phyloP scores from a whole-genome alignment of 2,329 filamentous ascomycete genomes.

The Neurospora sp. region DNA sequence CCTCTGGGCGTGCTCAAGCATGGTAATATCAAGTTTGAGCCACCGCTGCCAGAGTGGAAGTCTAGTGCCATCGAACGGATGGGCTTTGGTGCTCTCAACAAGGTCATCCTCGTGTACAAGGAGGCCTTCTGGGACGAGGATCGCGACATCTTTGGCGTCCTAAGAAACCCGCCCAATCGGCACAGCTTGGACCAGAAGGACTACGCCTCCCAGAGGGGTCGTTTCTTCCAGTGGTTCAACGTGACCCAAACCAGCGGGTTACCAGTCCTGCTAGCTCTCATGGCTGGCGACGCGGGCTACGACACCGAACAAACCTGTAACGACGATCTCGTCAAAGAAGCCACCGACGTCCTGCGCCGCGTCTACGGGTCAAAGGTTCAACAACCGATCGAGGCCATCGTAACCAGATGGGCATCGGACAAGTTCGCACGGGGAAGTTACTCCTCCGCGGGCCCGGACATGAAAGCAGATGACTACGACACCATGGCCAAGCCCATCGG shows the following conservation, averaged over 20 bases:
- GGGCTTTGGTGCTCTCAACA: slow-evolving; percentile 91
- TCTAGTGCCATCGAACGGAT: slow-evolving; percentile 68
- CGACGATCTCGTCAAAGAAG: slow-evolving; percentile 67
- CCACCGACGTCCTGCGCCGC: slow-evolving; percentile 65
- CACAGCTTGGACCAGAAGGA: slow-evolving; percentile 70
- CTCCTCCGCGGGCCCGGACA: slow-evolving; percentile 79
- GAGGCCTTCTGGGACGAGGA: slow-evolving; percentile 83
- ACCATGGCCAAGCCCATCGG: slow-evolving; percentile 76
- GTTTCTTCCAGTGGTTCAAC: slow-evolving; percentile 98
- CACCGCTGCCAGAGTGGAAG: slow-evolving; percentile 83
- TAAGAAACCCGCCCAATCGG: slow-evolving; percentile 61
- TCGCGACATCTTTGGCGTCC: slow-evolving; percentile 86
- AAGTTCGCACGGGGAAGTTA: slow-evolving; percentile 90
- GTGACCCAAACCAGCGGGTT: slow-evolving; percentile 81
- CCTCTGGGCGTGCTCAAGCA: slow-evolving; percentile 87
- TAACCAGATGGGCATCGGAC: slow-evolving; percentile 89
- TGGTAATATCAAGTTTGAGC: slow-evolving; percentile 74
- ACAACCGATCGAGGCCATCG: slow-evolving; percentile 70
- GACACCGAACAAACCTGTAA: slow-evolving; percentile 74
- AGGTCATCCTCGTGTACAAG: slow-evolving; percentile 85
- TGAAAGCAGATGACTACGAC: slow-evolving; percentile 83
- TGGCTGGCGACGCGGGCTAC: slow-evolving; percentile 90
- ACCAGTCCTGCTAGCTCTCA: slow-evolving; percentile 79
- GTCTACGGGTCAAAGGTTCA: slow-evolving; percentile 68
- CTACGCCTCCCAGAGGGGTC: slow-evolving; percentile 70